Conservation (phyloP, 805 yeast genomes). For the Ogataea siamensis region DNA sequence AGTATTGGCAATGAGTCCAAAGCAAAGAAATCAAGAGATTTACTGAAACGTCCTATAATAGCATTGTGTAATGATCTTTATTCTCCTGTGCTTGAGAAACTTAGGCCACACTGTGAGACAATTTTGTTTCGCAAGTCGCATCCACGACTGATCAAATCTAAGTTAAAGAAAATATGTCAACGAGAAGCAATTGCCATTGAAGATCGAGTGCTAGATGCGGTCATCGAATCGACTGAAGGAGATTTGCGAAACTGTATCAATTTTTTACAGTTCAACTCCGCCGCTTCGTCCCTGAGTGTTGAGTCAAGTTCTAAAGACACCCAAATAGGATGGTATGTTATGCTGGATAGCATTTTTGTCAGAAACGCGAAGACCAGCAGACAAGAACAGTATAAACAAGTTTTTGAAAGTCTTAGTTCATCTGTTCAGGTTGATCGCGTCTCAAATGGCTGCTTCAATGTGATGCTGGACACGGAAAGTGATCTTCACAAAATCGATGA, state of each 20-base stretch:
- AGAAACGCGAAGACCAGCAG: conserved; percentile 46
- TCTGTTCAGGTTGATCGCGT: conserved; percentile 61
- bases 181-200: conserved; percentile 51
- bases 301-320: conserved; percentile 50
- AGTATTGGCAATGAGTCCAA: conserved; percentile 27
- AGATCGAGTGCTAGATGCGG: conserved; percentile 54
- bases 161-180: conserved; percentile 50
- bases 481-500: conserved; percentile 55
- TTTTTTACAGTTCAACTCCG: conserved; percentile 63
- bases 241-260: conserved; percentile 87
- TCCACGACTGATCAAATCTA: conserved; percentile 42
- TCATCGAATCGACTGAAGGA: conserved; percentile 70
- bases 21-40: conserved; percentile 27
- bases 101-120: conserved; percentile 72
- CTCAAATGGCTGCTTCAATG: conserved; percentile 66
- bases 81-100: conserved; percentile 67
- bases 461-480: conserved; percentile 63
- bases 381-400: conserved; percentile 45
- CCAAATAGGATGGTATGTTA: conserved; percentile 62
- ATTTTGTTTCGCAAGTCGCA: conserved; percentile 63
- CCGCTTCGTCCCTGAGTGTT: conserved; percentile 5
- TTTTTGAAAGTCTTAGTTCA: conserved; percentile 46
- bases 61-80: conserved; percentile 90
- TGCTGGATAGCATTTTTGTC: conserved; percentile 61
- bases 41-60: conserved; percentile 78